A percentile compares a stretch with the other conserved stretches of the same genome.
Conservation (phyloP, 345 rosid species). For the Citrus sp. region DNA sequence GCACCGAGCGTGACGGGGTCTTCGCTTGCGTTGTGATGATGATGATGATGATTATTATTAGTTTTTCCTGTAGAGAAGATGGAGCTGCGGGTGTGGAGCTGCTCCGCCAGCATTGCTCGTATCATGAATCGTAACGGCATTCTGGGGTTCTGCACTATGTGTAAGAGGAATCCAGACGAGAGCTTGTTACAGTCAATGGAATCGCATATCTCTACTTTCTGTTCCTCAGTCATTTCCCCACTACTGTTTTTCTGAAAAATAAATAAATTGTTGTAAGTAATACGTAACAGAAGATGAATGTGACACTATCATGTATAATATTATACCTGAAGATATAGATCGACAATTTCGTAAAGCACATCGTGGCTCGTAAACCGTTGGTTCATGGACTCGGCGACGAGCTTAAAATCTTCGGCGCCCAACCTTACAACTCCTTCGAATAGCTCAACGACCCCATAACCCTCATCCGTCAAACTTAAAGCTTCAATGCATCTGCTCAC, state of each 20-base stretch:
- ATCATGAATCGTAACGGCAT: constrained; percentile 78
- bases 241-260: constrained; percentile 40
- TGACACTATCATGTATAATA: neutral
- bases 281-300: neutral
- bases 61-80: constrained; percentile 31
- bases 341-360: constrained; percentile 59
- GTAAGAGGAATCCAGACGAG: constrained; percentile 59
- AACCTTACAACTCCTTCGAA: constrained; percentile 49
- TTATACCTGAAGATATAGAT: constrained; percentile 65
- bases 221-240: constrained; percentile 59
- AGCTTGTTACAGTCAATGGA: constrained; percentile 73
- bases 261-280: neutral
- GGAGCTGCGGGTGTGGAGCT: constrained; percentile 67
- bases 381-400: constrained; percentile 52
- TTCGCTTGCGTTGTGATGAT: neutral
- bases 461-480: constrained; percentile 27
- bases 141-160: constrained; percentile 76
- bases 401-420: constrained; percentile 42
- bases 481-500: constrained; percentile 61
- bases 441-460: constrained; percentile 33
- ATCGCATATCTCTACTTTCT: constrained; percentile 54
- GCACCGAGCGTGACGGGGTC: constrained; percentile 49
- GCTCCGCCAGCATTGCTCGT: constrained; percentile 82
- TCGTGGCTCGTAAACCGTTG: constrained; percentile 57
- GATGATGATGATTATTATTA: constrained; percentile 6